Evolutionary conservation across 352 stramenopile genomes (phyloP).

Genomic region (Pythium grandisporangium): DNA sequence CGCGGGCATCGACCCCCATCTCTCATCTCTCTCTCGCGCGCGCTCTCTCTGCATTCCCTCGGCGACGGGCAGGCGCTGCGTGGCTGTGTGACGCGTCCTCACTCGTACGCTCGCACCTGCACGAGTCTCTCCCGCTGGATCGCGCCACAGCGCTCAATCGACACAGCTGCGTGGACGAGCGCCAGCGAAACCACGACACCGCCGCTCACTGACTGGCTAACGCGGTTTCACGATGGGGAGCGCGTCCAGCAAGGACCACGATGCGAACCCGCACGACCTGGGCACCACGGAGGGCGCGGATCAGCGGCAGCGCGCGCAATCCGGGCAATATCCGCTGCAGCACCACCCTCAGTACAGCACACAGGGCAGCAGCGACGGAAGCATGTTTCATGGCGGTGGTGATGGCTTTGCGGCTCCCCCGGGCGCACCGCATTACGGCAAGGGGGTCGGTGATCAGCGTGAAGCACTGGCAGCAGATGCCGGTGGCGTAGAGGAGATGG

Average conservation of each 20-base stretch:
- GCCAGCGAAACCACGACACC: too few species aligned
- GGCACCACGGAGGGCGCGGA: constrained; percentile 39
- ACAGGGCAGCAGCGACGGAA: constrained; percentile 11
- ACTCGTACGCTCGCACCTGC: too few species aligned
- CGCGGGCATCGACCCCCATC: constrained; percentile 51
- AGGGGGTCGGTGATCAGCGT: not conserved
- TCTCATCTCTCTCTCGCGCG: constrained; percentile 22
- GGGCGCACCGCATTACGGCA: constrained; percentile 3
- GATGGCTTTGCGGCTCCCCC: not conserved
- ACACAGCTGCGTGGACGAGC: too few species aligned
- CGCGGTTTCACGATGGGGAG: constrained; percentile 82
- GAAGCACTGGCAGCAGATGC: too few species aligned
- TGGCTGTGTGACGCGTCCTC: too few species aligned
- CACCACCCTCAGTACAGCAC: constrained; percentile 49
- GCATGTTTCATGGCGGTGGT: constrained; percentile 9
- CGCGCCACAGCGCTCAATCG: too few species aligned
- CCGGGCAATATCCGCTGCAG: constrained; percentile 41
- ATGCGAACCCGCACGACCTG: constrained; percentile 70
- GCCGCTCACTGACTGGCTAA: too few species aligned
- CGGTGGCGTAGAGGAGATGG: constrained; percentile 39
- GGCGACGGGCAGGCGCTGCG: too few species aligned
- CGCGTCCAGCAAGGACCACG: constrained; percentile 75
- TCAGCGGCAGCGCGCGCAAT: constrained; percentile 8
- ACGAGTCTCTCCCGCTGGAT: too few species aligned
- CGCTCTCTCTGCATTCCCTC: too few species aligned